Conservation (phyloP, 2,329 filamentous ascomycete genomes). For the Blumeria graminis region DNA sequence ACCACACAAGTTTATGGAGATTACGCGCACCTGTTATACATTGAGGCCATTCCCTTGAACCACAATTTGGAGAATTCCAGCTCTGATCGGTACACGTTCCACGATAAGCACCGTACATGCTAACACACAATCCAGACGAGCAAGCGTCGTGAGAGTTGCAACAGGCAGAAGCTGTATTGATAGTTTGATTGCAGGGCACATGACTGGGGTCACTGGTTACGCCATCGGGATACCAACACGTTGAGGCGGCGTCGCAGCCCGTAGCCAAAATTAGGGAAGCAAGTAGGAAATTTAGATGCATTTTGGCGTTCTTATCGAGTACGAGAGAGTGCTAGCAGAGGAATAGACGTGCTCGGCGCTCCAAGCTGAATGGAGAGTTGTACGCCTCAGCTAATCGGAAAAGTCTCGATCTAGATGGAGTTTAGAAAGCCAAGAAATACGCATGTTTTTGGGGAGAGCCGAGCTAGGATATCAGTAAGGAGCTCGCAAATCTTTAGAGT, state of each 20-base stretch:
- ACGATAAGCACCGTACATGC: conserved; percentile 6
- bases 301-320: too few species aligned
- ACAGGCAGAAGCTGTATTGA: conserved; percentile 4
- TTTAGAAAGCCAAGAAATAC: too few species aligned
- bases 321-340: too few species aligned
- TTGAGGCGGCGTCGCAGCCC: neutral
- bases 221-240: conserved; percentile 7
- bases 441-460: too few species aligned
- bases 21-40: conserved; percentile 4
- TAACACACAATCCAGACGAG: conserved; percentile 6
- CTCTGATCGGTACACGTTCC: conserved; percentile 6
- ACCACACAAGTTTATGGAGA: neutral
- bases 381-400: too few species aligned
- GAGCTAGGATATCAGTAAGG: too few species aligned
- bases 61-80: conserved; percentile 7
- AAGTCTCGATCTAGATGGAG: too few species aligned
- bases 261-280: too few species aligned
- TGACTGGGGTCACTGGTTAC: conserved; percentile 4
- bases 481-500: too few species aligned
- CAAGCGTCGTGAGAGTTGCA: conserved; percentile 7
- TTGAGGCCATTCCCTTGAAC: conserved; percentile 2
- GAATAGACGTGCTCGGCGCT: too few species aligned
- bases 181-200: conserved; percentile 7
- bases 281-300: too few species aligned
- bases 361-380: too few species aligned